Evolutionary conservation across 1,284 basidiomycete species (phyloP), one percentile per base, ranked within the genome.

Genomic region (Trichosporon asahii): DNA sequence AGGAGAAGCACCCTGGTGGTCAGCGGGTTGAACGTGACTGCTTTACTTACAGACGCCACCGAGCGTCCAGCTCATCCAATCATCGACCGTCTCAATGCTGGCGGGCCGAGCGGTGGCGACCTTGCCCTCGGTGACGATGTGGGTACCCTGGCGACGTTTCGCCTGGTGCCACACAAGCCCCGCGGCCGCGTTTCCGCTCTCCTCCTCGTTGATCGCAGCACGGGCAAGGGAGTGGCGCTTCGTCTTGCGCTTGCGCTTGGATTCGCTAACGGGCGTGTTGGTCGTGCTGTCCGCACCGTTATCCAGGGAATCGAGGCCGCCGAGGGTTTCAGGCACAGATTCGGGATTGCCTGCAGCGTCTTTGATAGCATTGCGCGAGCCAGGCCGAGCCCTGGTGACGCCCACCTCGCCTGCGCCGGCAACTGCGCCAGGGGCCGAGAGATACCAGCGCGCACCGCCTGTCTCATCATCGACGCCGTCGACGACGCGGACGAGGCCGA

Each of bases 51-150:
- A 93, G 67, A 97, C 95, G 65, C 95, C 93, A 72, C 95, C 93
- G 74, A 98, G 94, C 9, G 93, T 94, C 95, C 95, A 98, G 78
- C 93, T 94, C 70, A 95, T 87, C 84, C 93, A 94, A 79, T 98
- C 95, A 78, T 96, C 93, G 14, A 97, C 93, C 81, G 67, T 73
- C 27, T 81, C 79, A 35, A 77, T 72, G 0, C 53, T 61, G 3
- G 61, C 70, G 14, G 53, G 46, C 4, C 44, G 66, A 6, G 61
- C 65, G 0, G 65, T 67, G 2, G 37, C 7, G 1, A 64, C 65
- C 66, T 60, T 70, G 21, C 70, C 70, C n/a, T 64, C 70, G 11
- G 66, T 68, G 15, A 69, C 66, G 3, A 49, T 40, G 23, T 66
- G 31, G 14, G 73, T 68, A 14, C 70, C 70, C 15, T 68, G 64